Conservation (phyloP, 805 yeast species). For the Kodamaea laetipori region DNA sequence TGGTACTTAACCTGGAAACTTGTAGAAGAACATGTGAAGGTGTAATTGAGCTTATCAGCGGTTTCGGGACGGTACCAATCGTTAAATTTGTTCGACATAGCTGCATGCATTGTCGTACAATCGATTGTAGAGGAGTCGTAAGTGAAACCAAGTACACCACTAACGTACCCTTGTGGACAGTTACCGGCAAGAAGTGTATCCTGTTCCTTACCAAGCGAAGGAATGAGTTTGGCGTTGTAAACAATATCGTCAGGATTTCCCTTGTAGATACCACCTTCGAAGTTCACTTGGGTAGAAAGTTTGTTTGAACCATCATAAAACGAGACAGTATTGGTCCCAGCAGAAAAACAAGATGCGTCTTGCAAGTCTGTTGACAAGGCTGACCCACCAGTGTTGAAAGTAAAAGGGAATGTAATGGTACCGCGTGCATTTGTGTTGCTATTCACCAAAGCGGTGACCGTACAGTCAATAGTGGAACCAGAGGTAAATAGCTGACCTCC, state of each 20-base stretch:
- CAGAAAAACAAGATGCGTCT: constrained; percentile 12
- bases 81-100: constrained; percentile 12
- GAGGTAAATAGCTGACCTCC: constrained; percentile 11
- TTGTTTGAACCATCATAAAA: constrained; percentile 20
- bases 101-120: constrained; percentile 24
- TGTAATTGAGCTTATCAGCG: background rate
- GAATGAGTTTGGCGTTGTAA: background rate
- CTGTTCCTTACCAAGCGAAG: constrained; percentile 10
- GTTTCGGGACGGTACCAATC: constrained; percentile 10
- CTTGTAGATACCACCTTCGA: constrained; percentile 3
- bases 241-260: background rate
- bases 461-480: constrained; percentile 21
- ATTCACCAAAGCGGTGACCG: constrained; percentile 17
- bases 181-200: constrained; percentile 16
- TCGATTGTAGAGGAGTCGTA: constrained; percentile 18
- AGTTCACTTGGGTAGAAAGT: constrained; percentile 15
- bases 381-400: constrained; percentile 25
- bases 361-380: constrained; percentile 13
- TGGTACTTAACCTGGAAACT: constrained; percentile 13
- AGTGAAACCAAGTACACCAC: constrained; percentile 25
- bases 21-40: constrained; percentile 4
- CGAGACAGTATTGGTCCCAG: constrained; percentile 19
- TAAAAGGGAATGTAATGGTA: constrained; percentile 13
- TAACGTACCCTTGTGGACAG: constrained; percentile 24
- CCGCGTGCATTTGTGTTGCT: constrained; percentile 21